Base-by-base conservation (phyloP, 148 eudicot species). In the Simmondsia chinensis region DNA sequence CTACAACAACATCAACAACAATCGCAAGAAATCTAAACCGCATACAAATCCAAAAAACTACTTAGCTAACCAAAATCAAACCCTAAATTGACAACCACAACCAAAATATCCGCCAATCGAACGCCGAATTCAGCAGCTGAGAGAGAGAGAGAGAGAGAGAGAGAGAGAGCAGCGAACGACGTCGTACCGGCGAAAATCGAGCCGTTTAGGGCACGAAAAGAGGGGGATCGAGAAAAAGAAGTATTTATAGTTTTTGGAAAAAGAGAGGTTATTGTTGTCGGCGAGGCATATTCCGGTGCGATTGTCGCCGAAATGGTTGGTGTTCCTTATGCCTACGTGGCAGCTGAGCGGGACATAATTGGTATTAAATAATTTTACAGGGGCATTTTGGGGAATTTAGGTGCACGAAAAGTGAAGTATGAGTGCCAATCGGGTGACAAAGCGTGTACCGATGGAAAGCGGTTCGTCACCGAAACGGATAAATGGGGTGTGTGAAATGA, bases 221-320 rank as follows among this genome's bases (percentile, higher is more conserved):
- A 39, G 27, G 63, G 64, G 47, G 60, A 16, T 1, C 9, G 32
- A 54, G 70, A 61, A 69, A 59, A 48, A 47, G 54, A 48, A 43
- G 72, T 65, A 79, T 87, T 52, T 87, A 87, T 87, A 87, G 84
- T 79, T 82, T 87, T 82, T 76, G 96, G 96, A 87, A 87, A 78
- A 82, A 67, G 62, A 51, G 56, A 24, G 48, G 46, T 36, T 52
- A 29, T 19, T 56, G 33, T 41, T 34, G 46, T 48, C 60, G 60
- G 43, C 36, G 51, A 23, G 68, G 75, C 14, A 70, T 79, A 61
- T 73, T 66, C 94, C 72, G 75, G 72, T 63, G 71, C 51, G 48
- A 33, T 21, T 25, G 25, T 6, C 17, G 3, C 14, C 33, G 39
- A 32, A 54, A 32, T 54, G 56, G 14, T 25, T 52, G 39, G 2